phyloP scores from a whole-genome alignment of 495 filamentous ascomycete genomes.

The Trichoderma reesei region DNA sequence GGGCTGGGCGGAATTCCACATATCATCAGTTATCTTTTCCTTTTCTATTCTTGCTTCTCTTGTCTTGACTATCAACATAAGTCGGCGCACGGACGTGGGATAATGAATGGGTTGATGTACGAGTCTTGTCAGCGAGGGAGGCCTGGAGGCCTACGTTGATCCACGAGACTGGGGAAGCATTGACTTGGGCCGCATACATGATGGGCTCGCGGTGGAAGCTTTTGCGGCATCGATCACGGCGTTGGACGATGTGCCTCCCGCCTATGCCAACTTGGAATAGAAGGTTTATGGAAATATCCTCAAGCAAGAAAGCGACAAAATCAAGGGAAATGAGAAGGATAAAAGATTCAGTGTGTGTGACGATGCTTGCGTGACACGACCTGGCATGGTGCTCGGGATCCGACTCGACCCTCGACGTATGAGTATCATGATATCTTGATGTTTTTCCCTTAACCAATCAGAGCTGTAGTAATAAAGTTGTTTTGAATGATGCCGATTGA shows the following conservation, averaged over 20 bases:
- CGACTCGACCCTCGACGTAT: too few relatives aligned
- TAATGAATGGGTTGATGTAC: background rate
- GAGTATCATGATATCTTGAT: too few relatives aligned
- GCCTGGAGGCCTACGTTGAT: background rate
- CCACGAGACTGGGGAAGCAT: background rate
- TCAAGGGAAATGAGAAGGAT: background rate
- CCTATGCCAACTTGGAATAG: background rate
- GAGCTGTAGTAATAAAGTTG: too few relatives aligned
- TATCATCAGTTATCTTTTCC: background rate
- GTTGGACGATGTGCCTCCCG: background rate
- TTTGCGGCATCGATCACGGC: background rate
- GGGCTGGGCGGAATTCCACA: background rate
- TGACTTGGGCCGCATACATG: background rate
- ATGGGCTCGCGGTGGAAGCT: background rate
- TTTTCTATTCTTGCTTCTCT: background rate
- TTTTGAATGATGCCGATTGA: too few relatives aligned
- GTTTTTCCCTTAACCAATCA: too few relatives aligned
- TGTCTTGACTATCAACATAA: background rate
- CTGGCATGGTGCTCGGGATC: too few relatives aligned
- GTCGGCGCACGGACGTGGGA: background rate
- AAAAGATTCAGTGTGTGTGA: too few relatives aligned
- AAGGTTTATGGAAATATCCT: background rate
- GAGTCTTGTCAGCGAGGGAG: background rate
- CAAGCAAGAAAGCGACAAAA: background rate
- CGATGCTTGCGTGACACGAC: too few relatives aligned